Conservation (phyloP, 2,329 filamentous ascomycete genomes). For the Fusarium floridanum region DNA sequence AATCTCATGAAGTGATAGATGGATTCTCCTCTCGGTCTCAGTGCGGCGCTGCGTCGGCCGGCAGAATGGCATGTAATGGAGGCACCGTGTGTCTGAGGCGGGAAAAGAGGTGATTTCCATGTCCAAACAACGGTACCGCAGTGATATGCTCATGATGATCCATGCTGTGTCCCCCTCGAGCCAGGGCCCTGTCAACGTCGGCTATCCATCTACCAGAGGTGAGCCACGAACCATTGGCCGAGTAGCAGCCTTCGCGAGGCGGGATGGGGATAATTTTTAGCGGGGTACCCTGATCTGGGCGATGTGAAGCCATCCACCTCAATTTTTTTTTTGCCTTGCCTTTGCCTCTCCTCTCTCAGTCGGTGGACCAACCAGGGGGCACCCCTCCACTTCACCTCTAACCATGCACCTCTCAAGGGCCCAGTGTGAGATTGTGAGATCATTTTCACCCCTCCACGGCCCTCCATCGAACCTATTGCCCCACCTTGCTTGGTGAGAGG, state of each 20-base stretch:
- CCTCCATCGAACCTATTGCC: slow-evolving; percentile 30
- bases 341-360: neutral
- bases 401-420: slow-evolving; percentile 14
- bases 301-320: slow-evolving; percentile 16
- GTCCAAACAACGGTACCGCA: slow-evolving; percentile 7
- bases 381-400: slow-evolving; percentile 22
- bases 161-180: slow-evolving; percentile 5
- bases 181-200: slow-evolving; percentile 5
- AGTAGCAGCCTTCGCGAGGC: slow-evolving; percentile 4
- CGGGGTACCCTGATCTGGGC: slow-evolving; percentile 37
- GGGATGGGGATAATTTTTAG: slow-evolving; percentile 32
- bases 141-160: slow-evolving; percentile 16
- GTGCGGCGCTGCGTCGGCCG: slow-evolving; percentile 39
- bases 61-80: neutral
- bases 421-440: slow-evolving; percentile 33
- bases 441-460: slow-evolving; percentile 35
- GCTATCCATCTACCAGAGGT: slow-evolving; percentile 19
- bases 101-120: slow-evolving; percentile 27
- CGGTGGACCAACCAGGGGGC: slow-evolving; percentile 10
- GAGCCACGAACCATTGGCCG: slow-evolving; percentile 30
- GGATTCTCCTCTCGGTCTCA: slow-evolving; percentile 29
- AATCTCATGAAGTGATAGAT: neutral
- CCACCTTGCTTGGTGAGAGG: slow-evolving; percentile 40
- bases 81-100: slow-evolving; percentile 21
- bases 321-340: neutral